These are phyloP conservation scores for Psilocybe azurescens DNA, from an alignment of 768 basidiomycete genomes.

Conservation along the genomic window DNA sequence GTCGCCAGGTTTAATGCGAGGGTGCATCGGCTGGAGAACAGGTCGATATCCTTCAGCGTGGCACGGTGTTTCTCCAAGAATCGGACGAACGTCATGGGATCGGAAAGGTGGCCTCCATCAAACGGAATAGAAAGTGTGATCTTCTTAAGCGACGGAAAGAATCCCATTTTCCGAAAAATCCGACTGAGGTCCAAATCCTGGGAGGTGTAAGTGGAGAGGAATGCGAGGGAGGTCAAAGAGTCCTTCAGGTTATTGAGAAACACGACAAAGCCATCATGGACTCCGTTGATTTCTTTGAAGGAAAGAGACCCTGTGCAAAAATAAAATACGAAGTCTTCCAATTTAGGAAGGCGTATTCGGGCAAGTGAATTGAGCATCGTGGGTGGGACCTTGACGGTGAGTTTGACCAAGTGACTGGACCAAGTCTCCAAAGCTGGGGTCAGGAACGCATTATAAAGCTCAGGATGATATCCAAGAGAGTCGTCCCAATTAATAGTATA, in stretches of 20 bases:
- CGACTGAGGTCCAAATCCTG: conserved; percentile 42
- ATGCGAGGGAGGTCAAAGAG: conserved; percentile 40
- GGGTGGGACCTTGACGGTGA: conserved; percentile 46
- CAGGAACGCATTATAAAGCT: conserved; percentile 44
- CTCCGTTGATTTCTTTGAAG: conserved; percentile 34
- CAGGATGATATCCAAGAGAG: conserved; percentile 34
- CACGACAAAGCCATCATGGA: conserved; percentile 46
- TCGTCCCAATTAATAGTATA: conserved; percentile 49
- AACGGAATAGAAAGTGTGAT: conserved; percentile 49
- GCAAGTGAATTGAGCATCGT: conserved; percentile 39
- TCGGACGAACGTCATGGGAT: conserved; percentile 34
- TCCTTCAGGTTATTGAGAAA: conserved; percentile 48
- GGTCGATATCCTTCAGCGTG: conserved; percentile 39
- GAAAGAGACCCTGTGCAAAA: conserved; percentile 38
- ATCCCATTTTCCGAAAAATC: conserved; percentile 42
- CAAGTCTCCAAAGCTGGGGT: conserved; percentile 38
- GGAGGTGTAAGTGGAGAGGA: conserved; percentile 41
- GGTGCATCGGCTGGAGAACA: conserved; percentile 36
- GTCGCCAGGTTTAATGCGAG: conserved; percentile 21
- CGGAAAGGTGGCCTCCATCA: conserved; percentile 46
- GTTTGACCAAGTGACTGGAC: conserved; percentile 33
- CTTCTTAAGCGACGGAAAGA: conserved; percentile 42
- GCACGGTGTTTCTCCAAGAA: conserved; percentile 42
- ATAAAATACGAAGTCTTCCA: conserved; percentile 41
- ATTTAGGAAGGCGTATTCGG: conserved; percentile 34